Evolutionary conservation across 371 early-diverging fungal species (phyloP).

Genomic region (Syncephalastrum monosporum): DNA sequence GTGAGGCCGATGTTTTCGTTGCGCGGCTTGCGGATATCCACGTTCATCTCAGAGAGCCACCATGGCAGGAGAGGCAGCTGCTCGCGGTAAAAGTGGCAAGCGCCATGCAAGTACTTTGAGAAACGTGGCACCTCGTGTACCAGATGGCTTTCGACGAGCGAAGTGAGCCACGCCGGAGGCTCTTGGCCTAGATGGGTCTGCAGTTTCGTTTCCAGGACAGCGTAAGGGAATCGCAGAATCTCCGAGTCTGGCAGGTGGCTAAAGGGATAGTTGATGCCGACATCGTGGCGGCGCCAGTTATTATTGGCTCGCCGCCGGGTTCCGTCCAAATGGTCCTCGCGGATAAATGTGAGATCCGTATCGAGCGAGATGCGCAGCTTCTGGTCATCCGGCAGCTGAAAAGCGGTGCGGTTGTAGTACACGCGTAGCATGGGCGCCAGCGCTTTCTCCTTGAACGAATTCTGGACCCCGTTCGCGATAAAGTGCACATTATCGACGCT

Average conservation of each 20-base stretch:
- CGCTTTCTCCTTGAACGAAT: conserved; percentile 63
- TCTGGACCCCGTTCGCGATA: conserved; percentile 75
- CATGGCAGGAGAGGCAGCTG: conserved; percentile 35
- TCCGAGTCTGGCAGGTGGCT: conserved; percentile 73
- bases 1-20: conserved; percentile 42
- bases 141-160: conserved; percentile 83
- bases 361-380: conserved; percentile 94
- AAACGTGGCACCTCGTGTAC: conserved; percentile 98
- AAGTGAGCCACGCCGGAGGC: conserved; percentile 93
- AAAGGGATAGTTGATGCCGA: conserved; percentile 87
- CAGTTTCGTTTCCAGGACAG: conserved; percentile 54
- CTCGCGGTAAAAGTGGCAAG: conserved; percentile 43
- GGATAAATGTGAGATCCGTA: conserved; percentile 94
- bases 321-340: conserved; percentile 69
- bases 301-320: conserved; percentile 57
- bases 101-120: conserved; percentile 98
- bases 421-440: conserved; percentile 85
- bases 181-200: conserved; percentile 88
- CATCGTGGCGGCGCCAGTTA: conserved; percentile 94
- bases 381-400: conserved; percentile 95
- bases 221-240: conserved; percentile 45
- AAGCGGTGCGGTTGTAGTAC: conserved; percentile 96
- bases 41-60: conserved; percentile 56
- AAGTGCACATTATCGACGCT: conserved; percentile 67
- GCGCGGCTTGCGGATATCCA: conserved; percentile 59